Base-by-base conservation (phyloP, 768 basidiomycete species). In the Omphalotus guepiniiformis region DNA sequence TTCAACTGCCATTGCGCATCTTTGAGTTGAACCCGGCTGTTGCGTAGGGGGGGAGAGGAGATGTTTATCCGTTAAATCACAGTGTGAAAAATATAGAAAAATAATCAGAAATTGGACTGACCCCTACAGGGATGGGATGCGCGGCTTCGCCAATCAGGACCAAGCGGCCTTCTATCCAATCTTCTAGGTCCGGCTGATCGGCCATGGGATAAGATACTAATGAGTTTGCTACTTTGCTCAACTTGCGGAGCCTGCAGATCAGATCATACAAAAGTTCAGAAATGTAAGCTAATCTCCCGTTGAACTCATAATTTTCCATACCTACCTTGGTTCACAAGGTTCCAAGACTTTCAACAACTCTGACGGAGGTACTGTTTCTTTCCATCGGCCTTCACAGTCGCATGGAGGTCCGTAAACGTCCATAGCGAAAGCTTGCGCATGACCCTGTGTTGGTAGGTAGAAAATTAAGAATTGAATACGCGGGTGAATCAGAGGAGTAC, bases 131-230 rank as follows among this genome's bases (percentile, higher is more conserved):
- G 39, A 77, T 64, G 11, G 78, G 75, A 56, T 83, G 80, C 0
- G 74, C 78, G 0, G 78, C 76, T 26, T 78, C 73, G 36, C 79
- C 80, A 18, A 82, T 65, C 12, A 81, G 55, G n/a, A 78, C 62
- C 42, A 74, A 56, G n/a, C 67, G 63, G 4, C 75, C 75, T 25
- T 58, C 61, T 19, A 74, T 70, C 80, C 79, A 81, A 30, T 75
- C 68, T 39, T 79, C 74, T n/a, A 77, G 56, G 11, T 67, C 63
- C 3, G 60, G 52, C 16, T 72, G 63, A 12, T 71, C 61, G 18
- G n/a, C n/a, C 51, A 23, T n/a, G n/a, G n/a, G n/a, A n/a, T n/a
- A n/a, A n/a, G n/a, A n/a, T n/a, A n/a, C n/a, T n/a, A n/a, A n/a
- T n/a, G n/a, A n/a, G n/a, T n/a, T n/a, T n/a, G n/a, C n/a, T n/a